Percentiles rank a stretch among this genome's conserved stretches.
phyloP scores from a whole-genome alignment of 2,329 filamentous ascomycete genomes.

The Spiromastix sp. region DNA sequence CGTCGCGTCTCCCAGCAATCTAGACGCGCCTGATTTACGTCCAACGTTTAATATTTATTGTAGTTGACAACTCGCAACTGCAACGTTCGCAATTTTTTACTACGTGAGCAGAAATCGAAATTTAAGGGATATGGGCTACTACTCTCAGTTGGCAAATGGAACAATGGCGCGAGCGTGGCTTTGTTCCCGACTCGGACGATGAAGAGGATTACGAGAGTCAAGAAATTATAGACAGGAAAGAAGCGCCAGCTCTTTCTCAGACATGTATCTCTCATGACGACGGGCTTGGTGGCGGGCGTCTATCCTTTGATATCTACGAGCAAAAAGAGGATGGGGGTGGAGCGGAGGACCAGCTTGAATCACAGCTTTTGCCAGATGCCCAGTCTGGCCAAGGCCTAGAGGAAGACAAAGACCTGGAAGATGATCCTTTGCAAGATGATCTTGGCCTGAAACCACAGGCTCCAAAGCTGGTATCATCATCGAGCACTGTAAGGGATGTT shows the following conservation, averaged over 20 bases:
- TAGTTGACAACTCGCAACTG: too few species aligned
- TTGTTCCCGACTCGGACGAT: constrained; percentile 42
- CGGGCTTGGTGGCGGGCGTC: neutral
- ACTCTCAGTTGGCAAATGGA: constrained; percentile 25
- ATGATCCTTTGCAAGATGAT: constrained; percentile 4
- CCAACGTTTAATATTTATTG: too few species aligned
- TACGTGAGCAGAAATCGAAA: too few species aligned
- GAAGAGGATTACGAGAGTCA: constrained; percentile 32
- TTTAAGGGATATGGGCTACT: constrained; percentile 28
- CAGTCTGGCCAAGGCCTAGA: neutral
- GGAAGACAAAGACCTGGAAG: constrained; percentile 1
- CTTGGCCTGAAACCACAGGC: neutral
- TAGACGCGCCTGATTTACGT: too few species aligned
- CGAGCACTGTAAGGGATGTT: constrained; percentile 2
- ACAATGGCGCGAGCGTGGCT: constrained; percentile 41
- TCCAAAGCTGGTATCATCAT: neutral
- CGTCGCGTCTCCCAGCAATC: too few species aligned
- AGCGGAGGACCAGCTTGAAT: constrained; percentile 1
- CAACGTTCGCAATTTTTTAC: too few species aligned
- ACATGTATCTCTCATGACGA: too few species aligned
- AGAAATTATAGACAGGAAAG: constrained; percentile 6
- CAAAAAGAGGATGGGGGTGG: constrained; percentile 7
- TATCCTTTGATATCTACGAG: constrained; percentile 4
- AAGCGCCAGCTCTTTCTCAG: too few species aligned
- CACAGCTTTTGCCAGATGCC: constrained; percentile 4